Evolutionary conservation across 768 basidiomycete species (phyloP).

Genomic region (Cyclocybe aegerita): DNA sequence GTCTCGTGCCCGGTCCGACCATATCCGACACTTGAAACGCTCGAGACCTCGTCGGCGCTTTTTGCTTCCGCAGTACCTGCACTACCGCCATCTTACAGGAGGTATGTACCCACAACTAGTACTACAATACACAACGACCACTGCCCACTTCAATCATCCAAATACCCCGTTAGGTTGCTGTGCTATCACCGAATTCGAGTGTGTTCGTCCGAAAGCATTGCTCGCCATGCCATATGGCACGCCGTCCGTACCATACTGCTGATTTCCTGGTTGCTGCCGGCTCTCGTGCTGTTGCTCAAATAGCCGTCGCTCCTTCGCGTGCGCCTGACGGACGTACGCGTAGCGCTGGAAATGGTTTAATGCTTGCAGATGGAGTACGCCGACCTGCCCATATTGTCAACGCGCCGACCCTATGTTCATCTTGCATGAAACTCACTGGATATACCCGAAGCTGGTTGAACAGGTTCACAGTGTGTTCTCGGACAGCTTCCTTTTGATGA

Average conservation of each 20-base stretch:
- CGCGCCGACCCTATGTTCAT: conserved; percentile 8
- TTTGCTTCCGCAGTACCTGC: too few species aligned
- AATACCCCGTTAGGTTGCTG: conserved; percentile 17
- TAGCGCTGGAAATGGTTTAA: conserved; percentile 90
- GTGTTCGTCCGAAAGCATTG: conserved; percentile 23
- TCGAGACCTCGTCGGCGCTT: too few species aligned
- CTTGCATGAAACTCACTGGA: conserved; percentile 50
- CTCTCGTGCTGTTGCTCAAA: conserved; percentile 28
- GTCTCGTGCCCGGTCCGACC: conserved; percentile 16
- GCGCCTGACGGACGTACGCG: conserved; percentile 82
- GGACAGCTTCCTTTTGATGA: conserved; percentile 76
- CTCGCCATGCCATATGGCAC: conserved; percentile 7
- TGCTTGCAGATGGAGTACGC: conserved; percentile 70
- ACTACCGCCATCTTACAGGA: neutral
- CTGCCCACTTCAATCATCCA: conserved; percentile 5
- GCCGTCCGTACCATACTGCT: conserved; percentile 10
- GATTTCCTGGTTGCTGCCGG: conserved; percentile 19
- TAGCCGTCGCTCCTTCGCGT: conserved; percentile 51
- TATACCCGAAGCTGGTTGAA: conserved; percentile 77
- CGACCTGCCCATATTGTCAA: conserved; percentile 51
- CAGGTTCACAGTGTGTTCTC: conserved; percentile 80
- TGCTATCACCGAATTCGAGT: conserved; percentile 30
- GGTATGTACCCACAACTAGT: neutral
- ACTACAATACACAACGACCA: neutral
- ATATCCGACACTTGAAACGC: neutral